Conservation (phyloP, 139 green algal species). For the Tetraselmis striata region DNA sequence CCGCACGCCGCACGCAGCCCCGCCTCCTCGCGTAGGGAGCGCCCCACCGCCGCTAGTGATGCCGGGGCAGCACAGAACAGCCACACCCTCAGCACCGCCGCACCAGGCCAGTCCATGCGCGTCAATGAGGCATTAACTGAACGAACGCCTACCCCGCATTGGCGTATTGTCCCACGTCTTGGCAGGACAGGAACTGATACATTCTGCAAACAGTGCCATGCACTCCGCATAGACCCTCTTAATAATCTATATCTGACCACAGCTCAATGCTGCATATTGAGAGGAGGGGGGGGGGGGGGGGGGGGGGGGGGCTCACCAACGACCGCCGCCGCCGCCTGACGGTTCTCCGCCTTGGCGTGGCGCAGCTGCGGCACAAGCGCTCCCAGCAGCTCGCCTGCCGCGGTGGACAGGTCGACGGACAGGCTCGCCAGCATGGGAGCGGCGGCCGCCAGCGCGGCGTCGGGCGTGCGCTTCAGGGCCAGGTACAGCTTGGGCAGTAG, state of each 20-base stretch:
- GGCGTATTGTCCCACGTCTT: background rate
- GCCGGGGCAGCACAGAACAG: too few relatives aligned
- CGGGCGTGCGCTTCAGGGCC: constrained; percentile 62
- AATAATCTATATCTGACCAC: too few relatives aligned
- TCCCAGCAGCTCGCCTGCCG: constrained; percentile 40
- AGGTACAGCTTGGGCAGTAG: constrained; percentile 52
- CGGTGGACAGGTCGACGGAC: constrained; percentile 33
- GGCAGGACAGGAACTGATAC: too few relatives aligned
- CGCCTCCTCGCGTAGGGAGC: constrained; percentile 13
- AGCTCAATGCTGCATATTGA: too few relatives aligned
- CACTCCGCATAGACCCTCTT: too few relatives aligned
- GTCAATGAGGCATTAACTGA: background rate
- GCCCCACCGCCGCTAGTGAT: constrained; percentile 37
- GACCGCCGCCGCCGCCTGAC: constrained; percentile 24
- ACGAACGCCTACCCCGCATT: background rate
- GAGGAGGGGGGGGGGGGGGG: too few relatives aligned
- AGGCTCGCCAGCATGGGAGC: constrained; percentile 26
- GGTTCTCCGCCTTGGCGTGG: constrained; percentile 32
- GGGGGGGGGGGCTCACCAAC: background rate
- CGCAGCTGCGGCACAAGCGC: constrained; percentile 55
- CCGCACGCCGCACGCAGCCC: constrained; percentile 31
- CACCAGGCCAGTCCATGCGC: background rate
- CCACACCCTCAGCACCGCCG: constrained; percentile 34
- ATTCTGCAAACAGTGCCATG: too few relatives aligned
- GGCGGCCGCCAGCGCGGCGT: constrained; percentile 44